phyloP scores from a whole-genome alignment of 495 filamentous ascomycete species.

The Neurospora tetraspora region DNA sequence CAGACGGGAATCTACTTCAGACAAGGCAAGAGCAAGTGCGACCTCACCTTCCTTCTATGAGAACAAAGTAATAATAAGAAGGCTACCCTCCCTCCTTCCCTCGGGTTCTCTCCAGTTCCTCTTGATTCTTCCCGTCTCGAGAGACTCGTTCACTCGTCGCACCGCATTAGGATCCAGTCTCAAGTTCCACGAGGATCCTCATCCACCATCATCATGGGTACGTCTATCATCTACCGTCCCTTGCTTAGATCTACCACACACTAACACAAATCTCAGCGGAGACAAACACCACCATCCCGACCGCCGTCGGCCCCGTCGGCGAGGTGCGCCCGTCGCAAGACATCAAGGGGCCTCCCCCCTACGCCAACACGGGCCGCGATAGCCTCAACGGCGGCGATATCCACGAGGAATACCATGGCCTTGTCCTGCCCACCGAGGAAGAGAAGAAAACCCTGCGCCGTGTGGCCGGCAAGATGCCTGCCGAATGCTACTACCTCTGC shows the following conservation, averaged over 20 bases:
- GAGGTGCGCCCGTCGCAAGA: slow-evolving; percentile 2
- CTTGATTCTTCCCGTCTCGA: not conserved
- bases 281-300: not conserved
- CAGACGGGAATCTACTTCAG: not conserved
- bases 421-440: slow-evolving; percentile 41
- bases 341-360: not conserved
- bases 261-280: not conserved
- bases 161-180: not conserved
- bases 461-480: slow-evolving; percentile 39
- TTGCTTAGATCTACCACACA: not conserved
- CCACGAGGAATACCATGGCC: slow-evolving; percentile 26
- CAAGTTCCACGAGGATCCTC: not conserved
- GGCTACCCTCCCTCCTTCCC: not conserved
- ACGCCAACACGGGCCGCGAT: not conserved
- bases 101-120: not conserved
- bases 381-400: slow-evolving; percentile 10
- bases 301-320: not conserved
- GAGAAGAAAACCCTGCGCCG: slow-evolving; percentile 42
- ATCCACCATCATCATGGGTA: not conserved
- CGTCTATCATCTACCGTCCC: not conserved
- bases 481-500: slow-evolving; percentile 40
- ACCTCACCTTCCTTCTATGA: not conserved
- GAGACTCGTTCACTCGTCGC: not conserved
- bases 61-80: not conserved
- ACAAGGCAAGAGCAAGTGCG: not conserved